Evolutionary conservation across 306 rosid genomes (phyloP).

Genomic region (Purshia tridentata): DNA sequence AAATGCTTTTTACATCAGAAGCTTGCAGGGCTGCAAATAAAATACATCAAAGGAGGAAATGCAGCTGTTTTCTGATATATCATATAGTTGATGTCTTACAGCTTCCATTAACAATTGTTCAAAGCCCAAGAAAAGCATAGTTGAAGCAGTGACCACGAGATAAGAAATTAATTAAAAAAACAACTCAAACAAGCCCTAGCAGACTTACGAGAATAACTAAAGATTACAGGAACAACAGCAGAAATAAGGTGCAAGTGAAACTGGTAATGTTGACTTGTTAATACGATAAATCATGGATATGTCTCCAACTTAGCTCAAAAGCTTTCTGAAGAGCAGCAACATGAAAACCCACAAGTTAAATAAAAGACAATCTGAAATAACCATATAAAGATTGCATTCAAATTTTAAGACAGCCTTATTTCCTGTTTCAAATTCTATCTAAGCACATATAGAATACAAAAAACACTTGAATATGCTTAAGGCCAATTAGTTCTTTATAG

Average conservation of each 20-base stretch:
- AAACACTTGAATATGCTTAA: background rate
- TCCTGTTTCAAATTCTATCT: background rate
- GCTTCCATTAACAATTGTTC: background rate
- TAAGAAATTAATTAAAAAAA: background rate
- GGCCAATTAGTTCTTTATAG: background rate
- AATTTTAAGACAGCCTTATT: background rate
- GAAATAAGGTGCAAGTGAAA: background rate
- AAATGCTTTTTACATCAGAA: slow-evolving; percentile 23
- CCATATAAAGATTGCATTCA: background rate
- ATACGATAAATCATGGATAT: background rate
- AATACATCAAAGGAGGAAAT: background rate
- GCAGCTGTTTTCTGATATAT: background rate
- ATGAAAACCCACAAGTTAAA: background rate
- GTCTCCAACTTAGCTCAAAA: background rate
- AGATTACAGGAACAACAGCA: background rate
- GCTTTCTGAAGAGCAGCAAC: background rate
- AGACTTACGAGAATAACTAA: background rate
- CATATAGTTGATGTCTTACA: background rate
- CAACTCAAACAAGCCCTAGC: background rate
- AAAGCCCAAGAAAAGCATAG: background rate
- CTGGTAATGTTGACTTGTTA: background rate
- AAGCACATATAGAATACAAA: background rate
- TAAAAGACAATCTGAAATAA: background rate
- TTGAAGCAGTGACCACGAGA: background rate
- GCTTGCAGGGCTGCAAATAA: slow-evolving; percentile 20